Base-by-base conservation (phyloP, 306 rosid species). In the Heteromeles arbutifolia region DNA sequence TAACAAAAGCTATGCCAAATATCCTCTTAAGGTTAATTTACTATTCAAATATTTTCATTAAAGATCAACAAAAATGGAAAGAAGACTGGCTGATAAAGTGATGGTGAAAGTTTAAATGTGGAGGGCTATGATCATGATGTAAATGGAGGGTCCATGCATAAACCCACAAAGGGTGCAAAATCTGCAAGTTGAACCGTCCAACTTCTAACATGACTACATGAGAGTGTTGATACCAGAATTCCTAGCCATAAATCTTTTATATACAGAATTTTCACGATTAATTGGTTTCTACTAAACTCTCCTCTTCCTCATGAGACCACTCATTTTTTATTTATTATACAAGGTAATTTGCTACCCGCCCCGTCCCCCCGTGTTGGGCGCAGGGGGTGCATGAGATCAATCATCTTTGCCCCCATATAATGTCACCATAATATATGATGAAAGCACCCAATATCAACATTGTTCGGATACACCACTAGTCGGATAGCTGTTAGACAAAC, bases 121-220 rank as follows among this genome's bases (percentile, higher is more conserved):
- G 91, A 74, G 84, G 69, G 77, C 45, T 53, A 77, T 45, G 72
- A 45, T 80, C 86, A 82, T 77, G 81, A 84, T 80, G 78, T 85
- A 81, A 84, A 82, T 84, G 89, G 90, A 86, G 88, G 97, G 82
- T 85, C 96, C 92, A 79, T 78, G 66, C 43, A 79, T 29, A 78
- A 79, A 70, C 90, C 97, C 97, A 89, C 86, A 74, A 21, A 74
- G 96, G 96, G 85, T 79, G 82, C 92, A 91, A 81, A 86, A 45
- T 75, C 14, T 84, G 81, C 85, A 81, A 82, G 77, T 78, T 77
- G 87, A 79, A 72, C 86, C 75, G 37, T 26, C 79, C 72, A 76
- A 79, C 37, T 73, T 78, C 85, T 52, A 39, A 52, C 54, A 67
- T 43, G 31, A 77, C 39, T 7, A 6, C 39, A 34, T 34, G 72